Evolutionary conservation across 495 filamentous ascomycete genomes (phyloP).

Genomic region (Annulohypoxylon nitens): DNA sequence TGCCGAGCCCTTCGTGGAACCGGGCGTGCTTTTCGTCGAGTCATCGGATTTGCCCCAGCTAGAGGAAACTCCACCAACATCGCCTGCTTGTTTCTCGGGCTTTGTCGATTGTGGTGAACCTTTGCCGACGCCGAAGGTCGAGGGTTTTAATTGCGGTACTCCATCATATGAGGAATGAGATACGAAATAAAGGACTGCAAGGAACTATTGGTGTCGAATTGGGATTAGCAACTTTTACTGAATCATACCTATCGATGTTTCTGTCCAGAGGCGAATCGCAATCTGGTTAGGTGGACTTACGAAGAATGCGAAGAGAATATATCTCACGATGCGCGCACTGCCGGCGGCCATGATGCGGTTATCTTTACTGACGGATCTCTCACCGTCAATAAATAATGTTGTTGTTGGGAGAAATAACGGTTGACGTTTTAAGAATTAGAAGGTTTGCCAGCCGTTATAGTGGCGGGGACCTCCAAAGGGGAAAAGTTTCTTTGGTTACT

Average conservation of each 20-base stretch:
- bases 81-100: constrained; percentile 48
- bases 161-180: constrained; percentile 72
- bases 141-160: constrained; percentile 42
- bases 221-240: constrained; percentile 27
- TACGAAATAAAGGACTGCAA: constrained; percentile 83
- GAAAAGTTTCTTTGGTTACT: constrained; percentile 35
- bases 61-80: constrained; percentile 33
- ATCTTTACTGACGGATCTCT: constrained; percentile 23
- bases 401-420: constrained; percentile 1
- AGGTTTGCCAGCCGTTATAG: constrained; percentile 25
- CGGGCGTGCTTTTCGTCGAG: constrained; percentile 42
- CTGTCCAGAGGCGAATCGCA: neutral
- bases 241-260: neutral
- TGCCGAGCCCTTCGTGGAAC: constrained; percentile 43
- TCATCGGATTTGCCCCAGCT: constrained; percentile 47
- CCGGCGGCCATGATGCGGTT: constrained; percentile 71
- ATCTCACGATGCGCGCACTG: constrained; percentile 81
- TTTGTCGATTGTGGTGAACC: constrained; percentile 46
- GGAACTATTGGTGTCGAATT: constrained; percentile 61
- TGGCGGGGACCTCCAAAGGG: constrained; percentile 39
- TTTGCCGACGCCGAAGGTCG: constrained; percentile 40
- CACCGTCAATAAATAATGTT: constrained; percentile 19
- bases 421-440: constrained; percentile 13
- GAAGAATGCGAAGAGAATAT: constrained; percentile 87
- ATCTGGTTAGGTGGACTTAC: constrained; percentile 65